Conservation (phyloP, 2,329 filamentous ascomycete genomes). For the Shiraia sp. region DNA sequence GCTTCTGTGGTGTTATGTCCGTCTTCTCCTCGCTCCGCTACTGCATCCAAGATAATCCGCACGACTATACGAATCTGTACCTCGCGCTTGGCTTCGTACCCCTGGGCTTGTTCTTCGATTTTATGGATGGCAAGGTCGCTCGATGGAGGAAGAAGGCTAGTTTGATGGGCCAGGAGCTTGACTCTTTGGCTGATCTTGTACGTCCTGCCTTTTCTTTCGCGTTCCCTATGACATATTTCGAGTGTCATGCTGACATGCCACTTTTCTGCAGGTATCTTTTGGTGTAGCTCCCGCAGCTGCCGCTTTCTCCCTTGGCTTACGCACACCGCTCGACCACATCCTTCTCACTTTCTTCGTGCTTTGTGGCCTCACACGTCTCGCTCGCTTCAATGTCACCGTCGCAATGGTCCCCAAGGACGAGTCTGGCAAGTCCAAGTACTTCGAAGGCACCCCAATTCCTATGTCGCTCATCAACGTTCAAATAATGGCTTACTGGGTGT, state of each 20-base stretch:
- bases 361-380: constrained; percentile 88
- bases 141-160: constrained; percentile 96
- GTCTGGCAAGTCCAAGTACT: constrained; percentile 89
- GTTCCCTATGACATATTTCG: not conserved
- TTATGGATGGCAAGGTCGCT: constrained; percentile 95
- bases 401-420: constrained; percentile 87
- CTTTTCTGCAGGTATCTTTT: constrained; percentile 76
- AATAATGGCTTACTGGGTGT: constrained; percentile 89
- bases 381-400: constrained; percentile 97
- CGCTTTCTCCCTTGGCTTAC: constrained; percentile 86
- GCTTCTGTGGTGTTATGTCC: constrained; percentile 91
- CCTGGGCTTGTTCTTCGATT: constrained; percentile 88
- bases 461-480: constrained; percentile 80
- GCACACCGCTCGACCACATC: constrained; percentile 80
- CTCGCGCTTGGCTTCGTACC: constrained; percentile 84
- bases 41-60: constrained; percentile 71
- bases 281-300: constrained; percentile 85
- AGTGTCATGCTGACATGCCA: not conserved
- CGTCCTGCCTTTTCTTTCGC: constrained; percentile 26
- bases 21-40: constrained; percentile 94
- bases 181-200: constrained; percentile 94
- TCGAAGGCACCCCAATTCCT: constrained; percentile 95
- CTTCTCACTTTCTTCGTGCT: constrained; percentile 88
- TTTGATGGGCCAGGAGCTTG: constrained; percentile 96
- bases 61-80: constrained; percentile 72